A percentile compares a stretch with the other conserved stretches of the same genome.
Conservation (phyloP, 2,329 filamentous ascomycete genomes). For the Xylariaceae sp. region DNA sequence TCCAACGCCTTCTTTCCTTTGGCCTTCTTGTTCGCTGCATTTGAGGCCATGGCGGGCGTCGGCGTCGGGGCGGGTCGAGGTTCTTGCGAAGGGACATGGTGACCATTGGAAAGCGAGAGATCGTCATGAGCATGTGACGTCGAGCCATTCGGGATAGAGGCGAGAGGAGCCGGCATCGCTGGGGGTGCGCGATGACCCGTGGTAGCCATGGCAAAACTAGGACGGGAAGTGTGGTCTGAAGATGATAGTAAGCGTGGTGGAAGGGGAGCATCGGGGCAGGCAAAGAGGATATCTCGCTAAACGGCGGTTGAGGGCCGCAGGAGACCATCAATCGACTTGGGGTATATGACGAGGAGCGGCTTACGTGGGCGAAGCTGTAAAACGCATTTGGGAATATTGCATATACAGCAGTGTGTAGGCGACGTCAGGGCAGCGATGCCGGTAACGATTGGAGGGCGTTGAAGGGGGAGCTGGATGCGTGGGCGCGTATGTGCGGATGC, state of each 20-base stretch:
- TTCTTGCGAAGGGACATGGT: slow-evolving; percentile 39
- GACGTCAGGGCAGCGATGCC: slow-evolving; percentile 5
- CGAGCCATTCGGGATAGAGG: slow-evolving; percentile 33
- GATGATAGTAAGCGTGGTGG: background rate
- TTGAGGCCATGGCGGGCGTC: slow-evolving; percentile 45
- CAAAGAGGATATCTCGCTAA: background rate
- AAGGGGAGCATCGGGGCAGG: background rate
- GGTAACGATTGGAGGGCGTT: slow-evolving; percentile 5
- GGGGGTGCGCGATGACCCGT: slow-evolving; percentile 34
- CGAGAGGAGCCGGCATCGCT: slow-evolving; percentile 32
- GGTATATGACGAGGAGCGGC: slow-evolving; percentile 9
- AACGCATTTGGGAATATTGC: slow-evolving; percentile 19
- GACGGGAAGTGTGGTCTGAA: slow-evolving; percentile 15
- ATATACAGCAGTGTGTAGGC: background rate
- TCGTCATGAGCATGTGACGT: slow-evolving; percentile 36
- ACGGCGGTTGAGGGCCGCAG: background rate
- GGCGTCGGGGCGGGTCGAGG: slow-evolving; percentile 41
- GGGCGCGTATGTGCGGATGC: slow-evolving; percentile 16
- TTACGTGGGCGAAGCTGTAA: slow-evolving; percentile 19
- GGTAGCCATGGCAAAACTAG: slow-evolving; percentile 35
- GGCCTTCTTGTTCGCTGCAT: slow-evolving; percentile 64
- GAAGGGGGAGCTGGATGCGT: background rate
- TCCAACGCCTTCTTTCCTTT: slow-evolving; percentile 83
- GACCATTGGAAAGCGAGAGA: slow-evolving; percentile 35
- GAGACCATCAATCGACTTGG: slow-evolving; percentile 1